Base-by-base conservation (phyloP, 2,329 filamentous ascomycete genomes). In the Pseudogymnoascus sp. region DNA sequence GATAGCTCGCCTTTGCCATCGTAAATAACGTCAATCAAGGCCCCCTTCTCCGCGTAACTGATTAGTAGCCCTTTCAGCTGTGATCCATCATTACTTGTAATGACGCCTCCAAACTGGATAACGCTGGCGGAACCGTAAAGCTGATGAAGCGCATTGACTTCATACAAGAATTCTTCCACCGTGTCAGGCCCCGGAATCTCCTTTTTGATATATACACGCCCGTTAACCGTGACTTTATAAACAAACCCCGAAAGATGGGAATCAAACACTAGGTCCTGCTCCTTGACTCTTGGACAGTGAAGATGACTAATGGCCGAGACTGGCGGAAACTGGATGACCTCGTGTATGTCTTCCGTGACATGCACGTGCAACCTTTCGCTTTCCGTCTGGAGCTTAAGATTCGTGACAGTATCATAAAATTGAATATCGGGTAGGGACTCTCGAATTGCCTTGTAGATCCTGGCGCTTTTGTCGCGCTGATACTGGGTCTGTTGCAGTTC, bases 181-280 rank as follows among this genome's bases (percentile, higher is more conserved):
- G 90, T 94, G 69, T 97, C 93, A 2, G 92, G 93, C 1, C 93
- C 92, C 0, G 94, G 94, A 14, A 99, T 97, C 71, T 99, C 94
- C 73, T 99, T 99, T 74, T 97, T 97, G 75, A 99, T 96, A 68
- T 92, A 87, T 1, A 85, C 77, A 62, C 81, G 77, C 8, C 83
- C 86, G 62, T 83, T 78, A 36, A 92, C 83, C 12, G 78, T 81
- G 61, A 99, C 91, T 72, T 95, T 96, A 80, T 97, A 99, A 16
- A 97, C 94, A 71, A 97, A 99, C 1, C 94, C 94, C 20, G 93
- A 97, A 73, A 97, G 85, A 76, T 99, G 94, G 0, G 90, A 89
- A 67, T 95, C 89, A 69, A 99, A 97, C 41, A 85, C 79, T 36
- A 99, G 79, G 37, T 91, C 85, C 57, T 82, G 84, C 72, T 97